Evolutionary conservation across 2,329 filamentous ascomycete genomes (phyloP).

Genomic region (Colletotrichum echinochloae): DNA sequence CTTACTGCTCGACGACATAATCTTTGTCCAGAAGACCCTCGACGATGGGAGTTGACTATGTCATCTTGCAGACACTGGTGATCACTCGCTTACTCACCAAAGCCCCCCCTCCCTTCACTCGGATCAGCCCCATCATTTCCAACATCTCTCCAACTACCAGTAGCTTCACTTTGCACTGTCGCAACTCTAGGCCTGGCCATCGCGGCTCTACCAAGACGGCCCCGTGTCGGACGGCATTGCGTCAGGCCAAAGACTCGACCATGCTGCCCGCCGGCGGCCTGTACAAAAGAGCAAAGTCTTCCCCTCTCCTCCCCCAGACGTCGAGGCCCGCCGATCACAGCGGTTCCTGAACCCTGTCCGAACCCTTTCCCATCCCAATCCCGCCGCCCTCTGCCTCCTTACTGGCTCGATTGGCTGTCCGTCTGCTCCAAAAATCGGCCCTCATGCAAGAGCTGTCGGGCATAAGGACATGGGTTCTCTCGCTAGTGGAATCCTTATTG

Average conservation of each 20-base stretch:
- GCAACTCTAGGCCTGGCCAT: neutral
- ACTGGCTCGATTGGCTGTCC: slow-evolving; percentile 17
- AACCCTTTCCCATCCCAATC: slow-evolving; percentile 29
- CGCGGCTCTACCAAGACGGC: slow-evolving; percentile 6
- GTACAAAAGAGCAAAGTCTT: slow-evolving; percentile 15
- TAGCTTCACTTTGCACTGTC: slow-evolving; percentile 8
- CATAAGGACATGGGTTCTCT: slow-evolving; percentile 32
- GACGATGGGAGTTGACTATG: slow-evolving; percentile 8
- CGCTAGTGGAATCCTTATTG: slow-evolving; percentile 7
- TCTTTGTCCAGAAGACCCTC: neutral
- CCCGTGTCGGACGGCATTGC: slow-evolving; percentile 20
- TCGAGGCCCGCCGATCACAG: slow-evolving; percentile 33
- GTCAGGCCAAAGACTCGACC: slow-evolving; percentile 26
- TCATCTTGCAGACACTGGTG: slow-evolving; percentile 17
- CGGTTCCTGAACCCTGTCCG: slow-evolving; percentile 35
- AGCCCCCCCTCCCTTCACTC: slow-evolving; percentile 8
- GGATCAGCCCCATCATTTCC: neutral
- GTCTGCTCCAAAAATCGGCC: slow-evolving; percentile 20
- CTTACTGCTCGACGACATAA: neutral
- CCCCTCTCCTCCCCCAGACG: neutral
- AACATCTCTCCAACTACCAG: neutral
- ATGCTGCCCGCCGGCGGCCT: slow-evolving; percentile 1
- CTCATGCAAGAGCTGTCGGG: slow-evolving; percentile 15
- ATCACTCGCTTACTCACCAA: neutral
- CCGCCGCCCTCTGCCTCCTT: neutral